Conservation (phyloP, 257 asterid species). For the Nicotiana knightiana region DNA sequence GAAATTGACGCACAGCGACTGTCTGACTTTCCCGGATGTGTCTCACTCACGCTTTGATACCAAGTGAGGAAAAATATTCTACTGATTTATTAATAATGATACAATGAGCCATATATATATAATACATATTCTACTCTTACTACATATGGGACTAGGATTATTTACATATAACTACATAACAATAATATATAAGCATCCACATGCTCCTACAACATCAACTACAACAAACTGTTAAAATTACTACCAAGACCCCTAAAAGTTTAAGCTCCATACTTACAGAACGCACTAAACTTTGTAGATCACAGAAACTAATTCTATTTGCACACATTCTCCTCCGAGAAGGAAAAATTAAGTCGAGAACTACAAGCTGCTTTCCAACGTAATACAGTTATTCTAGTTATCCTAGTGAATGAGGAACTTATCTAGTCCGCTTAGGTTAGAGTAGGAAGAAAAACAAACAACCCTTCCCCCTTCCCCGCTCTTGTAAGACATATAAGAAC, state of each 20-base stretch:
- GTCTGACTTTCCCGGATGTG: too few relatives aligned
- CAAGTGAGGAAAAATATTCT: too few relatives aligned
- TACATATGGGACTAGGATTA: too few relatives aligned
- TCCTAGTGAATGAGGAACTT: neutral
- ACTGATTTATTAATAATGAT: too few relatives aligned
- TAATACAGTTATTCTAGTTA: neutral
- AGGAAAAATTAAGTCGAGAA: neutral
- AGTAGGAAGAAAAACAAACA: neutral
- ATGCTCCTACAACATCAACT: neutral
- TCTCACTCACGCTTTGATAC: too few relatives aligned
- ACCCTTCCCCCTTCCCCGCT: neutral
- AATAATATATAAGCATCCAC: neutral
- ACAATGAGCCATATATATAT: too few relatives aligned
- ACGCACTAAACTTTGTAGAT: neutral
- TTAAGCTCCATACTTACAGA: neutral
- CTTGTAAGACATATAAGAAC: neutral
- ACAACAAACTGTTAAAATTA: neutral
- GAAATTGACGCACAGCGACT: too few relatives aligned
- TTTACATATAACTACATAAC: too few relatives aligned
- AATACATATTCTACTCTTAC: too few relatives aligned
- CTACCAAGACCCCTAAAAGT: neutral
- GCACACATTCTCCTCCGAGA: neutral
- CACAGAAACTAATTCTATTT: neutral
- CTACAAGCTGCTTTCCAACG: neutral
- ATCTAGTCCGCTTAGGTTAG: neutral